phyloP scores from a whole-genome alignment of 2,329 filamentous ascomycete genomes.

The Diaporthe humulicola region DNA sequence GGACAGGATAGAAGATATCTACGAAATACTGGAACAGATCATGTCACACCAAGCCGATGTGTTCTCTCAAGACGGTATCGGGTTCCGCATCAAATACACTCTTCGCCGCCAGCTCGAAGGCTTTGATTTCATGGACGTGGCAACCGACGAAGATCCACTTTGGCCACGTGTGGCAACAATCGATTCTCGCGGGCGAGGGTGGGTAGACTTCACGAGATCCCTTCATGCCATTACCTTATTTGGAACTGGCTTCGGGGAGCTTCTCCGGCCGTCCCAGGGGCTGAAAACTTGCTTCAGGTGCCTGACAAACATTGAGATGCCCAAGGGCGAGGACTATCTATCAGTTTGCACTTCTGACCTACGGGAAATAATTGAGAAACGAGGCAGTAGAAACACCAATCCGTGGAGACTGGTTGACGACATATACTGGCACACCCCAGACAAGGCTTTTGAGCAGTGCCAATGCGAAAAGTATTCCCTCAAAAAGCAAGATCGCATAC shows the following conservation, averaged over 20 bases:
- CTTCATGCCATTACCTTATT: conserved; percentile 45
- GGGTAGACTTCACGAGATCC: conserved; percentile 49
- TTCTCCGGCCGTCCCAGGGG: conserved; percentile 32
- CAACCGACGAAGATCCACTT: conserved; percentile 42
- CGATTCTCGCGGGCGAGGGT: conserved; percentile 42
- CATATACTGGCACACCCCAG: conserved; percentile 40
- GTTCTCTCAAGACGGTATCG: conserved; percentile 36
- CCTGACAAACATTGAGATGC: conserved; percentile 13
- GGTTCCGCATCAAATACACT: conserved; percentile 35
- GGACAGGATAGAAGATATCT: conserved; percentile 46
- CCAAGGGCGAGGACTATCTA: conserved; percentile 34
- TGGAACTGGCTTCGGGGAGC: conserved; percentile 43
- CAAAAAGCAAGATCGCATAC: conserved; percentile 8
- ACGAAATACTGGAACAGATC: conserved; percentile 47
- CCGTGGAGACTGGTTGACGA: conserved; percentile 38
- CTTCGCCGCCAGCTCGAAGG: conserved; percentile 46
- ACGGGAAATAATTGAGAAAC: conserved; percentile 35
- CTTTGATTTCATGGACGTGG: conserved; percentile 47
- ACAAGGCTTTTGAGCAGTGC: conserved; percentile 39
- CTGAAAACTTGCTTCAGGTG: not conserved
- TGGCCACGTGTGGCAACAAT: conserved; percentile 42
- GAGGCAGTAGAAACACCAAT: conserved; percentile 11
- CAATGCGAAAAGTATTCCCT: conserved; percentile 5
- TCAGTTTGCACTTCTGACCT: conserved; percentile 37
- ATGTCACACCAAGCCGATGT: conserved; percentile 43